These are phyloP conservation scores for Beauveria caledonica DNA, from an alignment of 2,329 filamentous ascomycete species.

Conservation along the genomic window DNA sequence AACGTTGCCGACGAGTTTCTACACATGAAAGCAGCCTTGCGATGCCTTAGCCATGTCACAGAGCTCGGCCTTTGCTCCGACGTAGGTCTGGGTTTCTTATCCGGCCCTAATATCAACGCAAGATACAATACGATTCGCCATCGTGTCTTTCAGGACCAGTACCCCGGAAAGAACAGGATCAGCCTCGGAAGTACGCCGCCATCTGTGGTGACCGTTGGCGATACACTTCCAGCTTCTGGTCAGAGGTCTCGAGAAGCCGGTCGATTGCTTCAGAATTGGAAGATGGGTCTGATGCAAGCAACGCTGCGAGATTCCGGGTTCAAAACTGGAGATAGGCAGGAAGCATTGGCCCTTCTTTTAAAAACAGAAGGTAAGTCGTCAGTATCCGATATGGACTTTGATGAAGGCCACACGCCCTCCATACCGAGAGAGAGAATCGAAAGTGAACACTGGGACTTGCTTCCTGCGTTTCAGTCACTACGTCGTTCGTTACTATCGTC, in stretches of 20 bases:
- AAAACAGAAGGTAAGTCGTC: conserved; percentile 23
- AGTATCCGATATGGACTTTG: conserved; percentile 24
- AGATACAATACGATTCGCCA: conserved; percentile 31
- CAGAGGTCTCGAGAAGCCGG: background rate
- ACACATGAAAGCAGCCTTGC: conserved; percentile 53
- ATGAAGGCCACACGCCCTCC: conserved; percentile 19
- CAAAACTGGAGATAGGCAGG: conserved; percentile 20
- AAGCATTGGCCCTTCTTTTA: conserved; percentile 28
- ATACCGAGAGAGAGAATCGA: background rate
- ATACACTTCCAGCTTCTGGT: conserved; percentile 10
- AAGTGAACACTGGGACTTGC: background rate
- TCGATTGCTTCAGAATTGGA: conserved; percentile 21
- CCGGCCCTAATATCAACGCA: conserved; percentile 49
- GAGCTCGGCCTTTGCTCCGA: conserved; percentile 62
- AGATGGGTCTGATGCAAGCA: conserved; percentile 24
- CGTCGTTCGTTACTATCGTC: too few relatives aligned
- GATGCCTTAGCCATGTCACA: conserved; percentile 43
- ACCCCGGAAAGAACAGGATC: conserved; percentile 17
- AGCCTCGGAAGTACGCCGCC: conserved; percentile 1
- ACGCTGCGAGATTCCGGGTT: conserved; percentile 33
- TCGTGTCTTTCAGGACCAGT: conserved; percentile 27
- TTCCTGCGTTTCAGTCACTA: background rate
- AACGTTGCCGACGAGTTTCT: conserved; percentile 54
- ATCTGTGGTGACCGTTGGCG: background rate
- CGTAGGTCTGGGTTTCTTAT: conserved; percentile 59